Percentiles rank a stretch among this genome's conserved stretches.
phyloP scores from a whole-genome alignment of 805 yeast genomes.

The Kregervanrija delftensis region DNA sequence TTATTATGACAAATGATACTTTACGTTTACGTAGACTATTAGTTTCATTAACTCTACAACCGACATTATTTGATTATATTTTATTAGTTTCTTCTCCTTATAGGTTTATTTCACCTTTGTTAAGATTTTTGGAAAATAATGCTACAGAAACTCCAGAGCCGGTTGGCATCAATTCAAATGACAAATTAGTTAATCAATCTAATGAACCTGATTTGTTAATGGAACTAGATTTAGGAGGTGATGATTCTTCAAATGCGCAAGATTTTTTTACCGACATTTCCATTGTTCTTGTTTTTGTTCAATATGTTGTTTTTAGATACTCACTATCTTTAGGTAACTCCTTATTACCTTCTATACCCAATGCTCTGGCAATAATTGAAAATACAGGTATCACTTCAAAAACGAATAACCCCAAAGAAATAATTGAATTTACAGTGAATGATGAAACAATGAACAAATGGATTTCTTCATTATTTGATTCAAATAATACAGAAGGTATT shows the following conservation, averaged over 20 bases:
- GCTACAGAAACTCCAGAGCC: slow-evolving; percentile 14
- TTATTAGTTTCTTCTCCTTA: slow-evolving; percentile 38
- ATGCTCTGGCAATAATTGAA: slow-evolving; percentile 6
- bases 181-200: slow-evolving; percentile 11
- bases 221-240: slow-evolving; percentile 33
- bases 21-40: slow-evolving; percentile 43
- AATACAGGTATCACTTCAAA: slow-evolving; percentile 11
- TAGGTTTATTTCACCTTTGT: slow-evolving; percentile 35
- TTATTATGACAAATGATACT: slow-evolving; percentile 35
- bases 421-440: slow-evolving; percentile 1
- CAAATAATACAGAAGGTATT: slow-evolving; percentile 53
- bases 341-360: neutral
- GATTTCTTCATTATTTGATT: slow-evolving; percentile 72
- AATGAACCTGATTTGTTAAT: slow-evolving; percentile 18
- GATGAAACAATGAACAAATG: slow-evolving; percentile 47
- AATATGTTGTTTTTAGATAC: slow-evolving; percentile 12
- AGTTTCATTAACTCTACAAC: slow-evolving; percentile 40
- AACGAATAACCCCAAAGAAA: slow-evolving; percentile 17
- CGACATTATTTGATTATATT: slow-evolving; percentile 35
- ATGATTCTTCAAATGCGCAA: slow-evolving; percentile 54
- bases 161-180: slow-evolving; percentile 17
- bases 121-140: slow-evolving; percentile 45
- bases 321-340: slow-evolving; percentile 8
- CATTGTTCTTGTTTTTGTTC: slow-evolving; percentile 42
- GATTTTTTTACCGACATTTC: slow-evolving; percentile 69